Evolutionary conservation across 1,284 basidiomycete species (phyloP).

Genomic region (Boletus sp.): DNA sequence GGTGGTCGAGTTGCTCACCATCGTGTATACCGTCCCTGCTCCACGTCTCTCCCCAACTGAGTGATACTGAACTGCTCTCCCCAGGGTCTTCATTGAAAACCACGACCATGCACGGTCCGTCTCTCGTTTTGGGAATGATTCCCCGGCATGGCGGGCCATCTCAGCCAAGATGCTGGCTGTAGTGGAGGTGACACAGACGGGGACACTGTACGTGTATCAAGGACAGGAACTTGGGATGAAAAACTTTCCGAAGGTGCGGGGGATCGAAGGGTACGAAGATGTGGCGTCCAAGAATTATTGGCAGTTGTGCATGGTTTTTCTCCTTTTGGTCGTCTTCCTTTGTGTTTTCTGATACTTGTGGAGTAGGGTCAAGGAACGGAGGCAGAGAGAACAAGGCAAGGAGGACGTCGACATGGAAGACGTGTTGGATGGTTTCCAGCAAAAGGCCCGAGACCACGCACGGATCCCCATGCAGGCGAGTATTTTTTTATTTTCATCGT

Average conservation of each 20-base stretch:
- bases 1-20: constrained; percentile 12
- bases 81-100: constrained; percentile 65
- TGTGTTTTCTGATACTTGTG: background rate
- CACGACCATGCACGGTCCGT: constrained; percentile 69
- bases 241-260: constrained; percentile 67
- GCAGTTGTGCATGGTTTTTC: constrained; percentile 38
- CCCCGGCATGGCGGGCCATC: constrained; percentile 52
- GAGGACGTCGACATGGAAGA: constrained; percentile 61
- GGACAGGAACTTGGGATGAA: constrained; percentile 74
- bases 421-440: constrained; percentile 57
- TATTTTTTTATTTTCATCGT: background rate
- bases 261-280: constrained; percentile 75
- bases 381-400: constrained; percentile 41
- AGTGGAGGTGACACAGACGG: constrained; percentile 61
- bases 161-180: constrained; percentile 70
- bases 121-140: constrained; percentile 68
- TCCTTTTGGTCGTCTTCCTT: background rate
- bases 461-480: constrained; percentile 66
- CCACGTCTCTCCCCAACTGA: constrained; percentile 16
- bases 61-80: background rate
- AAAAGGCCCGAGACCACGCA: constrained; percentile 72
- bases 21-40: constrained; percentile 22
- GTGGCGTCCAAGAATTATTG: constrained; percentile 60
- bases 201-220: constrained; percentile 76
- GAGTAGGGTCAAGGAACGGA: constrained; percentile 45